A percentile compares a stretch with the other conserved stretches of the same genome.
Conservation (phyloP, 106 monocot species). For the Cymbidium sinense region DNA sequence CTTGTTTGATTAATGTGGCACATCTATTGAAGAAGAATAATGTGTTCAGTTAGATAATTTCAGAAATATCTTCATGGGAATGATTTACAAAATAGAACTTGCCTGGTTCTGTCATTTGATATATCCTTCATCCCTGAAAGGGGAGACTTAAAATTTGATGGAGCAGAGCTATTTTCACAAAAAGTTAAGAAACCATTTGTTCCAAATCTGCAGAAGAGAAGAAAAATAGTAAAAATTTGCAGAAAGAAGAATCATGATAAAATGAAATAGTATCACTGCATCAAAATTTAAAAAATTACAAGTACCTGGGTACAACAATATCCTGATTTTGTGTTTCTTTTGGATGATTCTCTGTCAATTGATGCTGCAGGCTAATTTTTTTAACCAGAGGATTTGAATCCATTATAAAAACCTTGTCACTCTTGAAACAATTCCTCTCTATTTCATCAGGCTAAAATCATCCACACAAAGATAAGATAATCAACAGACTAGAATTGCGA, state of each 20-base stretch:
- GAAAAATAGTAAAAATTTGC: not conserved
- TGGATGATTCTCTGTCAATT: not conserved
- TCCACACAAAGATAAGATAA: not conserved
- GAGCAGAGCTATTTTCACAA: not conserved
- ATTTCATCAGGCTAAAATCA: not conserved
- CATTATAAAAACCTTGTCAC: not conserved
- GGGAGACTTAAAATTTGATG: not conserved
- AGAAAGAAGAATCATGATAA: not conserved
- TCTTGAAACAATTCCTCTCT: not conserved
- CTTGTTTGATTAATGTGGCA: not conserved
- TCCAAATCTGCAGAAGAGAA: not conserved
- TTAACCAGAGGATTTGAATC: not conserved
- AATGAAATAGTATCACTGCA: not conserved
- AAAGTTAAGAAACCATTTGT: not conserved
- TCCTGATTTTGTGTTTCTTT: not conserved
- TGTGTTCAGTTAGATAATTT: not conserved
- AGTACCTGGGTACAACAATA: not conserved
- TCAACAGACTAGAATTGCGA: not conserved
- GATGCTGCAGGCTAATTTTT: not conserved
- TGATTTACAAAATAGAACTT: not conserved
- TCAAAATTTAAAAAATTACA: not conserved
- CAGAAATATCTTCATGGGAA: not conserved
- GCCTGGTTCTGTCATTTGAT: not conserved
- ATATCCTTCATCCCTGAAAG: not conserved
- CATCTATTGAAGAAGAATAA: slow-evolving; percentile 3